Evolutionary conservation across 2,329 filamentous ascomycete genomes (phyloP).

Genomic region (Cylindrodendrum hubeiense): DNA sequence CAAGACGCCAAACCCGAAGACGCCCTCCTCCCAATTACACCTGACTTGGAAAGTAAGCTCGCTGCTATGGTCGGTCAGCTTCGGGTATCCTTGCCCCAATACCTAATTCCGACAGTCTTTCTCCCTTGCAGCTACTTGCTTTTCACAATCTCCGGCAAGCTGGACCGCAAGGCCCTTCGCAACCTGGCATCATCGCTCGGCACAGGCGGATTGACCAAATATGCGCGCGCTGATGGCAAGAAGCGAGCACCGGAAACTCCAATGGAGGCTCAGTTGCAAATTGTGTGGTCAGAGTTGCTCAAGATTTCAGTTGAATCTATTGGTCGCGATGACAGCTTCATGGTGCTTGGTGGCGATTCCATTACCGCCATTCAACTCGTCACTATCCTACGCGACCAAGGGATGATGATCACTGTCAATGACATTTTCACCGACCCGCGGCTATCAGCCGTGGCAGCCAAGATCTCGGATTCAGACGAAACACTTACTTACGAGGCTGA

Average conservation of each 20-base stretch:
- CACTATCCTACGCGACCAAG: neutral
- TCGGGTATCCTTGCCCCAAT: slow-evolving; percentile 14
- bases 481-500: neutral
- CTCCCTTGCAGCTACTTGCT: slow-evolving; percentile 3
- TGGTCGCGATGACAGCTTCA: slow-evolving; percentile 23
- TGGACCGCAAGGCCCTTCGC: slow-evolving; percentile 20
- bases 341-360: slow-evolving; percentile 29
- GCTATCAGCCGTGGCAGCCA: neutral
- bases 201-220: slow-evolving; percentile 19
- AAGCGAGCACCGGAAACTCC: slow-evolving; percentile 5
- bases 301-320: slow-evolving; percentile 45
- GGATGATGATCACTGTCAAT: slow-evolving; percentile 18
- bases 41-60: slow-evolving; percentile 3
- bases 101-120: slow-evolving; percentile 31
- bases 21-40: neutral
- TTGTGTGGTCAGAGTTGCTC: slow-evolving; percentile 46
- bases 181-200: slow-evolving; percentile 1
- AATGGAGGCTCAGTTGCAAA: slow-evolving; percentile 34
- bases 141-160: slow-evolving; percentile 23
- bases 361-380: slow-evolving; percentile 41
- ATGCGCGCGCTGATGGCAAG: slow-evolving; percentile 2
- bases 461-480: neutral
- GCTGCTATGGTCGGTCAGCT: slow-evolving; percentile 7
- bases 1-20: neutral
- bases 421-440: slow-evolving; percentile 24